These are phyloP conservation scores for Beverwykella pulmonaria DNA, from an alignment of 495 filamentous ascomycete genomes.

Conservation along the genomic window DNA sequence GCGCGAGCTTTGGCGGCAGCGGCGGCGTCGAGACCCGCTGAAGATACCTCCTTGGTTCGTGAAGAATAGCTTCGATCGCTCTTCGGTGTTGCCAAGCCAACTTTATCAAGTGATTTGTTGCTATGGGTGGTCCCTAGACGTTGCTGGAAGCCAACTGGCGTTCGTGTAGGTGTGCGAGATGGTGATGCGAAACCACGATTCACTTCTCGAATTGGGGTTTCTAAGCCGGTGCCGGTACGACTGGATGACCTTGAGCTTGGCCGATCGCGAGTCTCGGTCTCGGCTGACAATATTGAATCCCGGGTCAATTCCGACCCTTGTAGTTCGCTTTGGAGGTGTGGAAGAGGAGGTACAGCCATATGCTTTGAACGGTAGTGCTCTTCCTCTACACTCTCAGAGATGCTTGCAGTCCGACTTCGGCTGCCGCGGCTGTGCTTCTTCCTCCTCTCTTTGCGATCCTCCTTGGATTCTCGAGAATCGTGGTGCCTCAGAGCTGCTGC, in stretches of 20 bases:
- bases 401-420: conserved; percentile 58
- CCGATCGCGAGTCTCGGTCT: conserved; percentile 60
- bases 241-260: conserved; percentile 58
- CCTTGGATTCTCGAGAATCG: conserved; percentile 54
- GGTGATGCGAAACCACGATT: conserved; percentile 61
- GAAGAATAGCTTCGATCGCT: conserved; percentile 55
- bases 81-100: conserved; percentile 53
- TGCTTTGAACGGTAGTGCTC: conserved; percentile 45
- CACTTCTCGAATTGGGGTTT: conserved; percentile 60
- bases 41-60: conserved; percentile 46
- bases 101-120: conserved; percentile 60
- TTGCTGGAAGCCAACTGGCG: conserved; percentile 54
- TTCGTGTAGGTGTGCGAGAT: conserved; percentile 55
- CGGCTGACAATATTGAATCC: conserved; percentile 82
- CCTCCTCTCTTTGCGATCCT: conserved; percentile 54
- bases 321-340: conserved; percentile 79
- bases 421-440: conserved; percentile 54
- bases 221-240: conserved; percentile 47
- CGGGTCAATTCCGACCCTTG: conserved; percentile 83
- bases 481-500: conserved; percentile 66
- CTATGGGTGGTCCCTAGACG: conserved; percentile 60
- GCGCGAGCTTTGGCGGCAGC: conserved; percentile 40
- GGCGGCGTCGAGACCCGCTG: conserved; percentile 48
- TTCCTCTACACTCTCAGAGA: conserved; percentile 51
- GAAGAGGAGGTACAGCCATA: conserved; percentile 72